Evolutionary conservation across 306 rosid species (phyloP).

Genomic region (Medicago arabica): DNA sequence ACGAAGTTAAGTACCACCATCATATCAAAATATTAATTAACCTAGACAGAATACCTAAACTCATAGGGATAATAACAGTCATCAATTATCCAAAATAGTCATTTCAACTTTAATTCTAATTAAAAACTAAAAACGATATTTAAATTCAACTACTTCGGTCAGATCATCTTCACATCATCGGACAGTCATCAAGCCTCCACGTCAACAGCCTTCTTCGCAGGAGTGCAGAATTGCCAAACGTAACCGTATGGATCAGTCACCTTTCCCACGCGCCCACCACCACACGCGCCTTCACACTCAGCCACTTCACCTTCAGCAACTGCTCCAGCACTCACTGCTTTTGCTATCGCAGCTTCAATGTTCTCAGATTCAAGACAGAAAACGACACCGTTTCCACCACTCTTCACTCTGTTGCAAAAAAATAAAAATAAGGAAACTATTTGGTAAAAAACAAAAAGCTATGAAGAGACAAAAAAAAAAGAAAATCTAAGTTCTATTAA

Average conservation of each 20-base stretch:
- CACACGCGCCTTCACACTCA: slow-evolving; percentile 63
- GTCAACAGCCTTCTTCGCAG: slow-evolving; percentile 28
- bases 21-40: background rate
- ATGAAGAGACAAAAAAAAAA: background rate
- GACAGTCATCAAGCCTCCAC: slow-evolving; percentile 33
- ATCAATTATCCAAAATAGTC: background rate
- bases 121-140: background rate
- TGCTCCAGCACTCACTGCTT: slow-evolving; percentile 71
- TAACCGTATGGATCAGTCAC: slow-evolving; percentile 81
- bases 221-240: slow-evolving; percentile 56
- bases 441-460: background rate
- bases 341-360: slow-evolving; percentile 55
- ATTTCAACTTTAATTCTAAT: background rate
- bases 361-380: slow-evolving; percentile 63
- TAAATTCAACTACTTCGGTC: background rate
- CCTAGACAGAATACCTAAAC: background rate
- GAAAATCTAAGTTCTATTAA: no score
- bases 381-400: slow-evolving; percentile 44
- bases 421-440: background rate
- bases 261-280: slow-evolving; percentile 62
- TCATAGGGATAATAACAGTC: background rate
- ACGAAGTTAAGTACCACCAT: background rate
- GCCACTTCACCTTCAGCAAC: slow-evolving; percentile 48
- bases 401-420: slow-evolving; percentile 43
- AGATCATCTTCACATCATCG: slow-evolving; percentile 13